These are phyloP conservation scores for Emmonsia crescens DNA, from an alignment of 2,329 filamentous ascomycete species.

Conservation along the genomic window DNA sequence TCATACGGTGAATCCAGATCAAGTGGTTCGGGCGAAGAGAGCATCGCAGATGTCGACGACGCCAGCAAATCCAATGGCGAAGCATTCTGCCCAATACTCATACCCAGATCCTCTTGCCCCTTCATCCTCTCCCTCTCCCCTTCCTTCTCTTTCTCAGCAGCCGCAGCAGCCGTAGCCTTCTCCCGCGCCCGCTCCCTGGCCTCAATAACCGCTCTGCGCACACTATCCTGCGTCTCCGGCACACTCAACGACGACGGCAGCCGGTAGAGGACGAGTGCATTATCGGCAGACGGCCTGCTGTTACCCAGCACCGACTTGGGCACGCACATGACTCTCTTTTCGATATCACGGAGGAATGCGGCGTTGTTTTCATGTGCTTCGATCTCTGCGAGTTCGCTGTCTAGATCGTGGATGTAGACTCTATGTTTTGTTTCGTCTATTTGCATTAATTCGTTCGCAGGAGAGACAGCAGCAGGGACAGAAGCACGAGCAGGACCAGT, in stretches of 20 bases:
- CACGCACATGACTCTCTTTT: conserved; percentile 63
- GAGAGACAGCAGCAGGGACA: not conserved
- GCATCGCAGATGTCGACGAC: not conserved
- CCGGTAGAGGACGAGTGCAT: conserved; percentile 68
- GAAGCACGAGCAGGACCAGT: too few relatives aligned
- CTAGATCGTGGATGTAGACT: conserved; percentile 83
- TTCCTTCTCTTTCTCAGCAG: conserved; percentile 15
- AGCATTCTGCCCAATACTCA: not conserved
- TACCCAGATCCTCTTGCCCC: not conserved
- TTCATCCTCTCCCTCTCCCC: conserved; percentile 8
- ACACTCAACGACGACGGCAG: conserved; percentile 67
- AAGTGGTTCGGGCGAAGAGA: not conserved
- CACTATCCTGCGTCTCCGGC: conserved; percentile 59
- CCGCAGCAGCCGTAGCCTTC: conserved; percentile 22
- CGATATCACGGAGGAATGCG: conserved; percentile 75
- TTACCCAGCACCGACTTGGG: conserved; percentile 56
- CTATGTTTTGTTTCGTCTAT: conserved; percentile 78
- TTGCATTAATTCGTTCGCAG: conserved; percentile 57
- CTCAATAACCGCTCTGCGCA: conserved; percentile 75
- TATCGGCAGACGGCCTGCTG: conserved; percentile 44
- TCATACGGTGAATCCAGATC: conserved; percentile 6
- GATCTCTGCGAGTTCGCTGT: conserved; percentile 67
- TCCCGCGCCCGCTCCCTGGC: conserved; percentile 58
- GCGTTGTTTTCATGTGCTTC: conserved; percentile 53
- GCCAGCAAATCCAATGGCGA: not conserved